Evolutionary conservation across 139 green algal genomes (phyloP).

Genomic region (Chlorella sp.): DNA sequence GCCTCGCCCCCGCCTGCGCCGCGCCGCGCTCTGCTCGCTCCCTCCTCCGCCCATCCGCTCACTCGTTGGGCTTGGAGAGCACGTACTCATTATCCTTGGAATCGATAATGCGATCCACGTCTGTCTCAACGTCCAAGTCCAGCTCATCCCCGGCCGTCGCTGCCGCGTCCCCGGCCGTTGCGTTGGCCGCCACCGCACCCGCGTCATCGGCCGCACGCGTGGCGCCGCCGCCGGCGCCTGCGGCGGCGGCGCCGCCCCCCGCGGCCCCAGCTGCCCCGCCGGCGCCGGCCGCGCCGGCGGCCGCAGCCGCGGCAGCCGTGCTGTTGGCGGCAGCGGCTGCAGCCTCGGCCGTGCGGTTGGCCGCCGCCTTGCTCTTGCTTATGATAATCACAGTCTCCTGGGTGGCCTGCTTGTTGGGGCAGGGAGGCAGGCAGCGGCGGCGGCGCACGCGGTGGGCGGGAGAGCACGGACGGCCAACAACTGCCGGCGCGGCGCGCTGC

Average conservation of each 20-base stretch:
- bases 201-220: neutral
- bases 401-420: slow-evolving; percentile 58
- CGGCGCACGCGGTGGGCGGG: too few relatives aligned
- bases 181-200: neutral
- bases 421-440: too few relatives aligned
- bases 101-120: slow-evolving; percentile 95
- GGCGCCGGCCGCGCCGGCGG: neutral
- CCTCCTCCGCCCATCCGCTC: too few relatives aligned
- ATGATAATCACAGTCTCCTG: slow-evolving; percentile 69
- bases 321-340: slow-evolving; percentile 24
- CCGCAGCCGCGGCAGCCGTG: slow-evolving; percentile 27
- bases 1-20: too few relatives aligned
- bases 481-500: too few relatives aligned
- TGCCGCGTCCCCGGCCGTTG: neutral
- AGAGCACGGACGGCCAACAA: too few relatives aligned
- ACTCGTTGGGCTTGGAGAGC: slow-evolving; percentile 89
- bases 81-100: slow-evolving; percentile 97
- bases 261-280: neutral
- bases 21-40: too few relatives aligned
- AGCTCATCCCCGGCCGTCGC: slow-evolving; percentile 16
- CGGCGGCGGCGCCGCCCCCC: neutral
- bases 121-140: slow-evolving; percentile 39
- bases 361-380: slow-evolving; percentile 51
- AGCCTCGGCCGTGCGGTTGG: slow-evolving; percentile 12
- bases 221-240: neutral